Base-by-base conservation (phyloP, 768 basidiomycete species). In the Trametes coccinea region DNA sequence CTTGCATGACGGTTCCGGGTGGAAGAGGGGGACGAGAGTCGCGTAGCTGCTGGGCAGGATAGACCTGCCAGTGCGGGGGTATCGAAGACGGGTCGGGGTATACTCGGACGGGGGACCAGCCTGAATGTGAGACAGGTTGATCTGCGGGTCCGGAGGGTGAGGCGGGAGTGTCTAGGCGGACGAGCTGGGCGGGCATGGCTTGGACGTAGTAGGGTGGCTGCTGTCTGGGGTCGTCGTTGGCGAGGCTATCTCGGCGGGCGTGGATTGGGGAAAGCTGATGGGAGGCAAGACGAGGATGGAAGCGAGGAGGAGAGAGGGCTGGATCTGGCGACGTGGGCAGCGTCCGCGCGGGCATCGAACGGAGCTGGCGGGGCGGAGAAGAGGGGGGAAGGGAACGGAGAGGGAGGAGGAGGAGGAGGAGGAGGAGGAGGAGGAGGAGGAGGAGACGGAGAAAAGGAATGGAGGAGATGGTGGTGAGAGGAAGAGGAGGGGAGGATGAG, bases 61-160 rank as follows among this genome's bases (percentile, higher is more conserved):
- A 53, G n/a, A 60, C 39, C 53, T 59, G 58, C 62, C 62, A 64
- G 48, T 64, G 62, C 39, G 62, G 62, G 62, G 62, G 62, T 64
- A 64, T 64, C 47, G 62, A 46, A 34, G 62, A 49, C 8, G 62
- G 62, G 29, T 64, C 62, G 33, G 62, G 62, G 62, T 64, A 64
- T 64, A 64, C 41, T n/a, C 62, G 62, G 34, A 48, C 49, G 13
- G 56, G 52, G n/a, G 55, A 46, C 62, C 62, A 64, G 34, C 34
- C 41, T 2, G 53, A 27, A 31, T 45, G 53, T 16, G 58, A 44
- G 54, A 30, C 53, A n/a, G 45, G 55, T 43, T 64, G 48, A 53
- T 64, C 58, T 47, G 62, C 22, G 31, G 45, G 46, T 27, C 52
- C 27, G 10, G 57, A 52, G 22, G 58, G 17, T 6, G 49, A 22